Percentiles rank a stretch among this genome's conserved stretches.
phyloP scores from a whole-genome alignment of 2,329 filamentous ascomycete genomes.

The Epicoccum sorghinum region DNA sequence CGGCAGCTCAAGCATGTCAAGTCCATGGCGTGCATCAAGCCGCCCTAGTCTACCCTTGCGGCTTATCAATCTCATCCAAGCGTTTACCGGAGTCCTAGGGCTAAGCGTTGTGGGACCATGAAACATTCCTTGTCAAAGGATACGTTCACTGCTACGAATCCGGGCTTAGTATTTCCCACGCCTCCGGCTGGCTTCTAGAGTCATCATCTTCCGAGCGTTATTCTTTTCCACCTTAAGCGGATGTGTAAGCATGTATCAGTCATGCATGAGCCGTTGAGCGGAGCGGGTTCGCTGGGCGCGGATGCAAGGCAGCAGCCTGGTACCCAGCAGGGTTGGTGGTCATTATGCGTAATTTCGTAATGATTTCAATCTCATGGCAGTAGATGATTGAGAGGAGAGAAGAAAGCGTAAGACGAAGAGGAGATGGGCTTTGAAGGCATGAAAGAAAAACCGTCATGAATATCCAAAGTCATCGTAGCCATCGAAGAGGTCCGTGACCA shows the following conservation, averaged over 20 bases:
- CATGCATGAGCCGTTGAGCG: neutral
- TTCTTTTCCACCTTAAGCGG: neutral
- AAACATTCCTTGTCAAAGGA: constrained; percentile 16
- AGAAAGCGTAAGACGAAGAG: constrained; percentile 21
- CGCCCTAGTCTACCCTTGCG: constrained; percentile 17
- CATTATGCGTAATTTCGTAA: constrained; percentile 8
- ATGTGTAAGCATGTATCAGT: neutral
- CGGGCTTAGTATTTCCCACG: constrained; percentile 46
- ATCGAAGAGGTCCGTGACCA: constrained; percentile 54
- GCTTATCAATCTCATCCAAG: constrained; percentile 25
- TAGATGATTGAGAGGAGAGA: constrained; percentile 12
- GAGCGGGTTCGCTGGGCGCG: neutral
- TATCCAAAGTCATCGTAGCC: constrained; percentile 54
- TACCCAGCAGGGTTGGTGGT: neutral
- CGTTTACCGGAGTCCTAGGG: constrained; percentile 48
- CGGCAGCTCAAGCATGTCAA: constrained; percentile 28
- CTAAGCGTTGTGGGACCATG: constrained; percentile 47
- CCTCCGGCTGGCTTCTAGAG: constrained; percentile 42
- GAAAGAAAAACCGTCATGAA: constrained; percentile 35
- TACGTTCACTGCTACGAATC: constrained; percentile 48
- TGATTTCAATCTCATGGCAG: constrained; percentile 6
- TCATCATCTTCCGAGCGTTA: constrained; percentile 26
- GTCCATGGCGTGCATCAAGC: constrained; percentile 46
- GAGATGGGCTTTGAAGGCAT: constrained; percentile 8
- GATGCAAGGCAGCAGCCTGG: constrained; percentile 2